Conservation (phyloP, 495 filamentous ascomycete genomes). For the Aspergillus nanangensis region DNA sequence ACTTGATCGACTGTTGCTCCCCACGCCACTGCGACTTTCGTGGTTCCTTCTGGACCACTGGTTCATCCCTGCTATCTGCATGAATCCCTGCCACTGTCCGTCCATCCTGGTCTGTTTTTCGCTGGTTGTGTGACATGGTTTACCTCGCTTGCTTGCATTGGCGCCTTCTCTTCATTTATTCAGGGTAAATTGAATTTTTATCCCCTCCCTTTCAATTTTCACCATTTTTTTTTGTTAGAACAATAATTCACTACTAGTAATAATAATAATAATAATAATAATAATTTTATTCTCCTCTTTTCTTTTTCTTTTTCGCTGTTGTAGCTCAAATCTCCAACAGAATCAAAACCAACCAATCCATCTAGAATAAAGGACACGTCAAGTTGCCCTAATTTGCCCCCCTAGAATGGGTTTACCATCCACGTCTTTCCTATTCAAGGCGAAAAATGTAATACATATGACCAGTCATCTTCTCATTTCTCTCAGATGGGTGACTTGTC, state of each 20-base stretch:
- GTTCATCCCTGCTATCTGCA: slow-evolving; percentile 19
- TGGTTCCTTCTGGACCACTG: slow-evolving; percentile 37
- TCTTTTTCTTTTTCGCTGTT: neutral
- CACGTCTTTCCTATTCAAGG: too few relatives aligned
- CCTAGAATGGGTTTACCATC: neutral
- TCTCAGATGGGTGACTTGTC: slow-evolving; percentile 18
- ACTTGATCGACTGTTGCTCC: slow-evolving; percentile 14
- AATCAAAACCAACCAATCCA: neutral
- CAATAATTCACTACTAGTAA: too few relatives aligned
- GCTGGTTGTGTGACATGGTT: slow-evolving; percentile 25
- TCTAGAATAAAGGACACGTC: too few relatives aligned
- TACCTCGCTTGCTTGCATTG: slow-evolving; percentile 20
- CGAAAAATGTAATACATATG: too few relatives aligned
- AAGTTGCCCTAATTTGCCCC: neutral
- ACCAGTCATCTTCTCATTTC: slow-evolving; percentile 10
- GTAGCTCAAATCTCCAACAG: neutral
- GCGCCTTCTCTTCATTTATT: neutral
- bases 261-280: too few relatives aligned
- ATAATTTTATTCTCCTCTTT: slow-evolving; percentile 1
- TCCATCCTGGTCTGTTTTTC: slow-evolving; percentile 12
- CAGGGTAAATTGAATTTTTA: too few relatives aligned
- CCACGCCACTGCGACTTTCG: slow-evolving; percentile 30
- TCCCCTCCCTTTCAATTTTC: too few relatives aligned
- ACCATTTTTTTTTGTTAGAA: too few relatives aligned
- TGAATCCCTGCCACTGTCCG: slow-evolving; percentile 18